Base-by-base conservation (phyloP, 257 asterid genomes). In the Pogostemon cablin region DNA sequence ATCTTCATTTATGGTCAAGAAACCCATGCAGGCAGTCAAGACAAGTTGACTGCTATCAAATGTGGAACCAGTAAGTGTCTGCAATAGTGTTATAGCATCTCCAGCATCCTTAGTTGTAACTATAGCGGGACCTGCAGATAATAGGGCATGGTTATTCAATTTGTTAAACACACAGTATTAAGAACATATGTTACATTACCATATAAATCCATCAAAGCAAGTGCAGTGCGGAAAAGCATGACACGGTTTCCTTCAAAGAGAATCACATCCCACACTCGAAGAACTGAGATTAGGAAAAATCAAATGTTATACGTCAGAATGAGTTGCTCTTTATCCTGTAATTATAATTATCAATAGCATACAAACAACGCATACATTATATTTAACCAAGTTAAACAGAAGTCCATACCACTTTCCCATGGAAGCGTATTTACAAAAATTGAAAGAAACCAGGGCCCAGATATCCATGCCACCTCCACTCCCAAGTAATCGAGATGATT, bases 11-110 rank as follows among this genome's bases (percentile, higher is more conserved):
- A 89, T 77, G 44, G 64, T 86, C 82, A 84, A 74, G 85, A 83
- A 92, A 62, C 96, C 93, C 89, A 89, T 89, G 81, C 98, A 88
- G 68, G 98, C 98, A 74, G 95, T 89, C 87, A 92, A 80, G 64
- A 92, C 96, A 75, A 92, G 98, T 81, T 89, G 98, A 80, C 98
- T 92, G 86, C 98, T 89, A 62, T 92, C 98, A 68, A 92, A 92
- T 43, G 98, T 92, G 64, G 96, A 92, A 49, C 95, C 89, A 72
- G 89, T 69, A 47, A 92, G 92, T 32, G 95, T 84, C 75, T 92
- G 98, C 68, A 92, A 66, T 77, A 86, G 86, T 62, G 88, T 82
- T 70, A 89, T 86, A 69, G 93, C 96, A 82, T 92, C 98, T 72
- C 96, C 91, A 68, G 98, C 90, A 69, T 92, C 98, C 79, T 87